Conservation (phyloP, 257 asterid genomes). For the Capsicum chinense region DNA sequence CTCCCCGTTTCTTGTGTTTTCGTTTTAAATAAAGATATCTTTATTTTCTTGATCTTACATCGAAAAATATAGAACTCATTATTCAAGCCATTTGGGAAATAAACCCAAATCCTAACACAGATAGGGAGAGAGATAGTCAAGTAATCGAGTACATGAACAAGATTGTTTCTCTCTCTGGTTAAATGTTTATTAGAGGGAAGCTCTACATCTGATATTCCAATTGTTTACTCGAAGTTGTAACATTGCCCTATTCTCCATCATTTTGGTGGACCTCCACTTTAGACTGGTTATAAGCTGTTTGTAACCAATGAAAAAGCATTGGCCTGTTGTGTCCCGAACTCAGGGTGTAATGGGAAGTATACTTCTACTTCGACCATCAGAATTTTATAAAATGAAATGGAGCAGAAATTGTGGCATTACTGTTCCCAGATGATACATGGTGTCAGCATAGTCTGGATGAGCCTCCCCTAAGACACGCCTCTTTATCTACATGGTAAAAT, state of each 20-base stretch:
- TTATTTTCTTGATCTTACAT: not conserved
- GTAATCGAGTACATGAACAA: not conserved
- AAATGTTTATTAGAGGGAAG: slow-evolving; percentile 2
- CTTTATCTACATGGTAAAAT: slow-evolving; percentile 62
- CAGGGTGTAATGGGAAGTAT: not conserved
- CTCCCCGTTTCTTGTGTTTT: not conserved
- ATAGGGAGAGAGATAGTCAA: slow-evolving; percentile 16
- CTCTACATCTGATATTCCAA: slow-evolving; percentile 11
- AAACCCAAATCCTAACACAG: not conserved
- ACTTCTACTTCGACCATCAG: not conserved
- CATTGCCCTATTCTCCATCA: not conserved
- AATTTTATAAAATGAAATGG: slow-evolving; percentile 17
- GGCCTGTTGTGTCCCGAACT: not conserved
- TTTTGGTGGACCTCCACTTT: slow-evolving; percentile 3
- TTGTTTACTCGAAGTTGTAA: slow-evolving; percentile 14
- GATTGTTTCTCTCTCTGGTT: not conserved
- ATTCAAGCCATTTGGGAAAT: not conserved
- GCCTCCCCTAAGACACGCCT: slow-evolving; percentile 83
- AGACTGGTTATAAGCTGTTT: not conserved
- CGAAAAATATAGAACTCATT: not conserved
- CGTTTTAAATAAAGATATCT: not conserved
- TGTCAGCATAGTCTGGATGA: slow-evolving; percentile 87
- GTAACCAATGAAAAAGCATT: not conserved
- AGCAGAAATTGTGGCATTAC: slow-evolving; percentile 52
- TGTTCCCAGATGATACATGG: slow-evolving; percentile 88